Evolutionary conservation across 768 basidiomycete genomes (phyloP).

Genomic region (Aureoboletus auriporus): DNA sequence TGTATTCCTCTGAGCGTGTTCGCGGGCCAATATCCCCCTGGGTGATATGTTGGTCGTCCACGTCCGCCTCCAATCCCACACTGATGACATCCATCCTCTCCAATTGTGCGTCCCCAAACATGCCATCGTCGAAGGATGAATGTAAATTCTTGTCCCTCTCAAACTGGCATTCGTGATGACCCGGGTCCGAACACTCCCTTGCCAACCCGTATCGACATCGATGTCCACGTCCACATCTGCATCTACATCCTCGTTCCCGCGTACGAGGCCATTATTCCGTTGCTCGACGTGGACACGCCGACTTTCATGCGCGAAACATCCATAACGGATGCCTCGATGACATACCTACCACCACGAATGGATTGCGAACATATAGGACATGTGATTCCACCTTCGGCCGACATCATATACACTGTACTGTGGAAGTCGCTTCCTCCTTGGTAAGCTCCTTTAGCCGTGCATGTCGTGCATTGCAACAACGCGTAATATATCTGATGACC

Average conservation of each 20-base stretch:
- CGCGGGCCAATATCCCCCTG: not conserved
- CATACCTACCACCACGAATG: slow-evolving; percentile 65
- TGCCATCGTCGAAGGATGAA: slow-evolving; percentile 54
- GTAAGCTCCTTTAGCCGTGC: slow-evolving; percentile 61
- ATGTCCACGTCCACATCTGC: slow-evolving; percentile 27
- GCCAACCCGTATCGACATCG: slow-evolving; percentile 31
- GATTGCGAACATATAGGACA: slow-evolving; percentile 67
- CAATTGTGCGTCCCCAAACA: slow-evolving; percentile 73
- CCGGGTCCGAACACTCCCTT: slow-evolving; percentile 40
- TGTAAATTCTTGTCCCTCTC: slow-evolving; percentile 66
- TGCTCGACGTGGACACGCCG: slow-evolving; percentile 34
- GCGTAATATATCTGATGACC: slow-evolving; percentile 58
- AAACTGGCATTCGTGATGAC: slow-evolving; percentile 34
- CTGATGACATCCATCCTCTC: slow-evolving; percentile 61
- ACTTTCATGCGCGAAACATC: slow-evolving; percentile 62
- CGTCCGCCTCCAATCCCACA: slow-evolving; percentile 33
- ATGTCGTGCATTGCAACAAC: slow-evolving; percentile 65
- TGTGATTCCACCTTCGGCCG: slow-evolving; percentile 37
- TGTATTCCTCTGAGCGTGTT: slow-evolving; percentile 29
- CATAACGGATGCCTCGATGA: slow-evolving; percentile 76
- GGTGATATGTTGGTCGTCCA: slow-evolving; percentile 28
- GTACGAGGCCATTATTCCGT: slow-evolving; percentile 25
- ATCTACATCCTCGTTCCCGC: slow-evolving; percentile 30
- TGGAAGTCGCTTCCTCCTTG: slow-evolving; percentile 48
- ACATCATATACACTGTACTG: slow-evolving; percentile 22